Evolutionary conservation across 2,329 filamentous ascomycete species (phyloP), one percentile per base, ranked within the genome.

Genomic region (Neonectria sp.): DNA sequence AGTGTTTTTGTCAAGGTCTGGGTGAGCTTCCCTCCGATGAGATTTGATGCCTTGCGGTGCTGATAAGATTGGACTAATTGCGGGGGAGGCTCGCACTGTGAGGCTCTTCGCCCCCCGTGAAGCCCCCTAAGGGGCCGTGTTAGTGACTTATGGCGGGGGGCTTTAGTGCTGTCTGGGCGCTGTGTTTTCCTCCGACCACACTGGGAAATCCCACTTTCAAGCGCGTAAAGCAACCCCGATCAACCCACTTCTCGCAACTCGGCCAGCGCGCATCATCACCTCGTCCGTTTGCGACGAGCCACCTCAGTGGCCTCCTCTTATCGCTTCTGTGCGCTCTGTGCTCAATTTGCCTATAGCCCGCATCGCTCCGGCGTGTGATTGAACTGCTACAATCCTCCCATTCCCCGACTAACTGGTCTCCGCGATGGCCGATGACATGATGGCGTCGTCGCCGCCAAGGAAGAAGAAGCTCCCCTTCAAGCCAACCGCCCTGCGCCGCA

Each of bases 381-480:
- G 12, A 43, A 46, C 61, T 68, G 66, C 65, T 71, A 68, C 64
- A 53, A 51, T 25, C 33, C 24, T 25, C 40, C 61, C 46, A 25
- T 11, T n/a, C 51, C 64, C 48, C 24, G 25, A 52, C 48, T 40
- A 53, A 46, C 52, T 15, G 48, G 13, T 55, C 45, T 49, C 21
- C 52, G 55, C 55, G 57, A 71, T 83, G 81, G 75, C 76, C 12
- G 79, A 81, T 53, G 64, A 71, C 37, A 56, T 61, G n/a, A 43
- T 71, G 25, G 71, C 76, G 17, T 68, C 76, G n/a, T 67, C 76
- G 29, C 58, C 75, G 35, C 67, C 68, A 13, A 82, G 78, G 70
- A 79, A 79, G 62, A 82, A 82, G 73, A 82, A 80, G 67, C 81
- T 87, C 1, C 85, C 85, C 1, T 87, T 87, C 76, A 87, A 87